Evolutionary conservation across 2,329 filamentous ascomycete species (phyloP).

Genomic region (Mariannaea elegans): DNA sequence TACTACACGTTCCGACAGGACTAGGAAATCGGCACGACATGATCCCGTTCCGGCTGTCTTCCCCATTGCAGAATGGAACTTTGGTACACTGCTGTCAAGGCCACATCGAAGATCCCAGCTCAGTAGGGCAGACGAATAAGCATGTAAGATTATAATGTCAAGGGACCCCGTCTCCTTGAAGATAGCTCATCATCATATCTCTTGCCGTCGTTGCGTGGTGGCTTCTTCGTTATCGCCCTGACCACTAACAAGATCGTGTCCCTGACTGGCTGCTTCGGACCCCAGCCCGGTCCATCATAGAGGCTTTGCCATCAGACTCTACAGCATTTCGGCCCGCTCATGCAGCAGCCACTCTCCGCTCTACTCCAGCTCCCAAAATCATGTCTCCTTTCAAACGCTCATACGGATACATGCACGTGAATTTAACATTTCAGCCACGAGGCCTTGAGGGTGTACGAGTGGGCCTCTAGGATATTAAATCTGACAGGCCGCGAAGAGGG

Average conservation of each 20-base stretch:
- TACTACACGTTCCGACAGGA: too few relatives aligned
- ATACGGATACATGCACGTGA: background rate
- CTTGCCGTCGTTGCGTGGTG: background rate
- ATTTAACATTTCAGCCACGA: too few relatives aligned
- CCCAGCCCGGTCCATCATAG: background rate
- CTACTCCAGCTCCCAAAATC: background rate
- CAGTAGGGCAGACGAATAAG: constrained; percentile 4
- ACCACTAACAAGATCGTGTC: background rate
- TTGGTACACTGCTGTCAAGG: background rate
- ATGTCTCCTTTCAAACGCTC: background rate
- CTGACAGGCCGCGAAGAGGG: background rate
- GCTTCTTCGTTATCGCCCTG: background rate
- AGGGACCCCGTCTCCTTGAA: background rate
- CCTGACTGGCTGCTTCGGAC: background rate
- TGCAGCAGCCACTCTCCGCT: constrained; percentile 7
- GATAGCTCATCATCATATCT: background rate
- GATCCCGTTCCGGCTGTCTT: background rate
- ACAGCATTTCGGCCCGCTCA: background rate
- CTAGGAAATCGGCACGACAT: constrained; percentile 16
- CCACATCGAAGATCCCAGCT: background rate
- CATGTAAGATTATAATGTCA: background rate
- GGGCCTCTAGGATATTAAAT: background rate
- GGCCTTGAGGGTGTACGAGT: too few relatives aligned
- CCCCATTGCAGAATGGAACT: background rate
- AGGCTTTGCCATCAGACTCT: background rate